Conservation (phyloP, 208 protist genomes). For the Tritrichomonas musculus region DNA sequence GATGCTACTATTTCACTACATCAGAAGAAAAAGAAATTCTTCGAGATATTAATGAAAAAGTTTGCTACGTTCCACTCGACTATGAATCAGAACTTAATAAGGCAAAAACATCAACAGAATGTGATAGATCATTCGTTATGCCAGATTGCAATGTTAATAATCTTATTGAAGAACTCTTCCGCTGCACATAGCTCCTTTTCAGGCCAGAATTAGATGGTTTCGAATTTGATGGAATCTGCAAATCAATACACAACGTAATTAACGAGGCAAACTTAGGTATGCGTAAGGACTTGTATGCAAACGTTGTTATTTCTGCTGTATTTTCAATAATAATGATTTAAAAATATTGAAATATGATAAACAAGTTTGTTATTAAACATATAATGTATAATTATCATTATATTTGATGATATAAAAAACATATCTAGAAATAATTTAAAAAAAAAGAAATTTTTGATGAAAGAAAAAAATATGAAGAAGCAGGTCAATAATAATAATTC, state of each 20-base stretch:
- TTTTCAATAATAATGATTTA: constrained; percentile 56
- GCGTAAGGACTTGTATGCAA: constrained; percentile 54
- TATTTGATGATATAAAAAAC: no score
- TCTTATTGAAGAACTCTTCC: constrained; percentile 55
- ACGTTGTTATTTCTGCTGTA: constrained; percentile 56
- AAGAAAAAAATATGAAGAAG: no score
- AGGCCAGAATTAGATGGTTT: constrained; percentile 59
- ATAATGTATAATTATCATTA: no score
- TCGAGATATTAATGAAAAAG: constrained; percentile 66
- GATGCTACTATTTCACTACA: constrained; percentile 58
- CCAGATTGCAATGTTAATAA: constrained; percentile 60
- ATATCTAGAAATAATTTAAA: no score
- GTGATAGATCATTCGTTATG: constrained; percentile 59
- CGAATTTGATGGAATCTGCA: constrained; percentile 53
- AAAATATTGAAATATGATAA: no score
- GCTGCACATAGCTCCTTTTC: constrained; percentile 69
- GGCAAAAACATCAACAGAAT: constrained; percentile 39
- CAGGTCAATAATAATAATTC: no score
- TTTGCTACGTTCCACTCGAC: constrained; percentile 62
- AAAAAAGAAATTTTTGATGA: no score
- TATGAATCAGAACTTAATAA: constrained; percentile 57
- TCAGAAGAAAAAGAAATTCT: constrained; percentile 61
- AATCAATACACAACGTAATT: constrained; percentile 55
- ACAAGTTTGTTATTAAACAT: no score
- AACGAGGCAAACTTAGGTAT: constrained; percentile 63